Percentiles rank a stretch among this genome's conserved stretches.
Conservation (phyloP, 805 yeast species). For the Ogataea nakhonphanomensis region DNA sequence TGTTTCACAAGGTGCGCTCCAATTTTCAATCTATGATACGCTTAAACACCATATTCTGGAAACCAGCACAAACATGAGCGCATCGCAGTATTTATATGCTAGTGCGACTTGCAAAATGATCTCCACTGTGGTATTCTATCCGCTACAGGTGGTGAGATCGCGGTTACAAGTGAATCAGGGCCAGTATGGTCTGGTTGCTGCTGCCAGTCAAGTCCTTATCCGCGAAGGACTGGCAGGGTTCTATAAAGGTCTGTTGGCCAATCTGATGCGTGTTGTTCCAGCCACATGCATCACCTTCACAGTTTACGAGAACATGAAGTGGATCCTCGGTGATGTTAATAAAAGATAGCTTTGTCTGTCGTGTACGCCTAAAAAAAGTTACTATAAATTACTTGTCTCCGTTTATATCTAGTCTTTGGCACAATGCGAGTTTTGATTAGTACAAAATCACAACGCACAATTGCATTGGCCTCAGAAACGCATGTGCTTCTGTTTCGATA, state of each 20-base stretch:
- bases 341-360: constrained; percentile 10
- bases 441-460: constrained; percentile 35
- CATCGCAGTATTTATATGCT: constrained; percentile 58
- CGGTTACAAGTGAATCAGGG: constrained; percentile 56
- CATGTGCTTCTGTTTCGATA: constrained; percentile 47
- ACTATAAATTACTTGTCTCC: not conserved
- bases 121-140: constrained; percentile 70
- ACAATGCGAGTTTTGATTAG: constrained; percentile 38
- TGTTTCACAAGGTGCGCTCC: constrained; percentile 86
- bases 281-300: constrained; percentile 89
- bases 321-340: constrained; percentile 14
- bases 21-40: constrained; percentile 81
- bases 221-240: constrained; percentile 64
- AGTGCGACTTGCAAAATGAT: constrained; percentile 68
- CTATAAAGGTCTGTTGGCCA: constrained; percentile 80
- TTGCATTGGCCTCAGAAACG: constrained; percentile 40
- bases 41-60: constrained; percentile 44
- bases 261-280: constrained; percentile 79
- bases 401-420: not conserved
- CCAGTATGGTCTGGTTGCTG: constrained; percentile 24
- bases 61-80: constrained; percentile 32
- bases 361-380: constrained; percentile 10
- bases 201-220: constrained; percentile 38
- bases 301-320: constrained; percentile 66
- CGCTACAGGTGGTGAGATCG: constrained; percentile 77